A percentile compares a stretch with the other conserved stretches of the same genome.
Conservation (phyloP, 164 flowering plant genomes). For the Akebia trifoliata region DNA sequence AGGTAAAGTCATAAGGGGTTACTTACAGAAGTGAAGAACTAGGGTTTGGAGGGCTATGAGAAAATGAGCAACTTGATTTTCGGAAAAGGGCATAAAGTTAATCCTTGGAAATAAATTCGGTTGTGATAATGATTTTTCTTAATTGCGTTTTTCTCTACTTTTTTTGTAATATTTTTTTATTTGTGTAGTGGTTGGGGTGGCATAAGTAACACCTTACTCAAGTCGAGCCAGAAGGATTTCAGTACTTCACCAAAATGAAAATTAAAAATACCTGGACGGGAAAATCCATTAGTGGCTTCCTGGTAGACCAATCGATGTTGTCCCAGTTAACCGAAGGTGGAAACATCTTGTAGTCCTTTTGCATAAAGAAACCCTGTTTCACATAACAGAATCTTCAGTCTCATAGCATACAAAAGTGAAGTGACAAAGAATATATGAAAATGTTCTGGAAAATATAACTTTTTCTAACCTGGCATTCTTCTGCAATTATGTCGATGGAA, state of each 20-base stretch:
- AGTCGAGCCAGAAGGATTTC: too few species aligned
- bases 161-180: too few species aligned
- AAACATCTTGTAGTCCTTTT: conserved; percentile 97
- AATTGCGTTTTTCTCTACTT: too few species aligned
- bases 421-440: background rate
- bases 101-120: too few species aligned
- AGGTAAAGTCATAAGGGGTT: too few species aligned
- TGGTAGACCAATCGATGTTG: conserved; percentile 81
- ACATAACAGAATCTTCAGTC: conserved; percentile 3
- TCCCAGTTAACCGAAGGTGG: conserved; percentile 98
- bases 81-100: too few species aligned
- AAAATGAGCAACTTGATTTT: too few species aligned
- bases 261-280: conserved; percentile 75
- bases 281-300: conserved; percentile 92
- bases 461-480: conserved; percentile 76
- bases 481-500: conserved; percentile 65
- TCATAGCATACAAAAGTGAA: background rate
- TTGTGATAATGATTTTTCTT: too few species aligned
- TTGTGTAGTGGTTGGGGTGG: too few species aligned
- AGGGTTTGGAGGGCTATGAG: too few species aligned
- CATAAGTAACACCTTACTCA: too few species aligned
- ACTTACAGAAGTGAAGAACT: too few species aligned
- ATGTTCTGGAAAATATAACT: background rate
- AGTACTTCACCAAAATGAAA: background rate
- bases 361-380: conserved; percentile 96